Evolutionary conservation across 371 early-diverging fungal genomes (phyloP), one percentile per base, ranked within the genome.

Genomic region (Saksenaea oblongispora): DNA sequence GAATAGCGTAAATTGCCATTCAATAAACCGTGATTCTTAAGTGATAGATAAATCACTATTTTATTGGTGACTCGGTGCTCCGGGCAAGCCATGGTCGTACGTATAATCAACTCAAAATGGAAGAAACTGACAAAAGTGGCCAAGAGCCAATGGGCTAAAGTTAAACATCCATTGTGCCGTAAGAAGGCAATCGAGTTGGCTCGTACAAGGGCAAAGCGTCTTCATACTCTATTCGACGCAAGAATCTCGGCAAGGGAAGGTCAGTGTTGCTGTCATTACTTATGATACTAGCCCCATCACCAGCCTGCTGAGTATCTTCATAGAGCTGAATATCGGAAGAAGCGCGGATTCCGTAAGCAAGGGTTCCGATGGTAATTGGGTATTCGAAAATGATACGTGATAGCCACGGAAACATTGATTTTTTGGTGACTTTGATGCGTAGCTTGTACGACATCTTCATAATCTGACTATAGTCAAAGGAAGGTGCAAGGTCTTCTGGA

Each of bases 151-250:
- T 22, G 22, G 1, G 5, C 5, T 26, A 14, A 39, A 39, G 24
- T 47, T 47, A 24, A 47, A 5, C 22, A 11, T 2, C 22, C 10
- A 42, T 31, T n/a, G 56, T 31, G 14, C 36, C 31, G 34, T 66
- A 66, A 15, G 56, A 27, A 14, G 66, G 66, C 11, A 66, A 24
- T 17, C 66, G 56, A n/a, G 58, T 31, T 8, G 64, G 54, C 18
- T 74, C 78, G 28, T 77, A 77, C 17, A 63, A 59, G 4, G 78
- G 78, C 41, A 77, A 54, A 13, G 67, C 47, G 34, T 77, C 73
- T 28, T 70, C 70, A 58, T 77, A 74, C 11, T 74, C 73, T 11
- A 77, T 58, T 1, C 66, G 61, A 17, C 67, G 57, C 44, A 77
- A 44, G 34, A 74, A 77, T 28, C 66, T 54, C 7, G 74, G 78